These are phyloP conservation scores for Globisporangium cylindrosporum DNA, from an alignment of 352 stramenopile species.

Conservation along the genomic window DNA sequence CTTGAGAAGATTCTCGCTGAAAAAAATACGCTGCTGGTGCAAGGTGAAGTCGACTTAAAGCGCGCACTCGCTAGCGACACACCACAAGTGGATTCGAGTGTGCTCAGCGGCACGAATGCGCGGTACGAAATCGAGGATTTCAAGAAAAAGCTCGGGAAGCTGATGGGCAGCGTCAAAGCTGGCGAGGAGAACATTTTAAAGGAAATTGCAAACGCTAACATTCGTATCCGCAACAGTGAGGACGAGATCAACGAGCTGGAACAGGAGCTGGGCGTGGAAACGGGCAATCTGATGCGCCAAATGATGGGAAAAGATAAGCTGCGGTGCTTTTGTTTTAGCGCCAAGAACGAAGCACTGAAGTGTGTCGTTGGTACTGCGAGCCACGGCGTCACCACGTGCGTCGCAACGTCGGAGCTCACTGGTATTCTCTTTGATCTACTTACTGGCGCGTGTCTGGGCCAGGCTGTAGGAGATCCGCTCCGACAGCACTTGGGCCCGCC, in stretches of 20 bases:
- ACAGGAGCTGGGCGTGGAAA: constrained; percentile 62
- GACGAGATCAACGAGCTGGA: constrained; percentile 72
- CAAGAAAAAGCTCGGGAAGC: constrained; percentile 67
- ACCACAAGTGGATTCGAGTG: constrained; percentile 56
- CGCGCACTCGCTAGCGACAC: constrained; percentile 62
- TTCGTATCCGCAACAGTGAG: constrained; percentile 62
- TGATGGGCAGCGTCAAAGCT: constrained; percentile 60
- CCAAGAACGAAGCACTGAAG: constrained; percentile 64
- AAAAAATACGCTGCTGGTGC: constrained; percentile 42
- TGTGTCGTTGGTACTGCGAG: constrained; percentile 73
- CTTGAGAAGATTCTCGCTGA: constrained; percentile 54
- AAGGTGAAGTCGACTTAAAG: constrained; percentile 67
- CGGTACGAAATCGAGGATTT: constrained; percentile 78
- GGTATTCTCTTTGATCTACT: constrained; percentile 64
- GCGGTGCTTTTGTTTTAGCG: constrained; percentile 75
- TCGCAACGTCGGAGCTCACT: constrained; percentile 45
- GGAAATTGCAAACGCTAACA: constrained; percentile 60
- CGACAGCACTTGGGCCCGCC: constrained; percentile 65
- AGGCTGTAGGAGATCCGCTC: constrained; percentile 56
- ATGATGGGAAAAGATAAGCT: constrained; percentile 59
- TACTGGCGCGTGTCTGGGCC: constrained; percentile 56
- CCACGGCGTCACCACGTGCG: constrained; percentile 58
- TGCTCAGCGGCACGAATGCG: constrained; percentile 52
- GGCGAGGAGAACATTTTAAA: constrained; percentile 53
- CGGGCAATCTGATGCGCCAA: constrained; percentile 68